These are phyloP conservation scores for Rhodofomes roseus DNA, from an alignment of 1,284 basidiomycete species.

Conservation along the genomic window DNA sequence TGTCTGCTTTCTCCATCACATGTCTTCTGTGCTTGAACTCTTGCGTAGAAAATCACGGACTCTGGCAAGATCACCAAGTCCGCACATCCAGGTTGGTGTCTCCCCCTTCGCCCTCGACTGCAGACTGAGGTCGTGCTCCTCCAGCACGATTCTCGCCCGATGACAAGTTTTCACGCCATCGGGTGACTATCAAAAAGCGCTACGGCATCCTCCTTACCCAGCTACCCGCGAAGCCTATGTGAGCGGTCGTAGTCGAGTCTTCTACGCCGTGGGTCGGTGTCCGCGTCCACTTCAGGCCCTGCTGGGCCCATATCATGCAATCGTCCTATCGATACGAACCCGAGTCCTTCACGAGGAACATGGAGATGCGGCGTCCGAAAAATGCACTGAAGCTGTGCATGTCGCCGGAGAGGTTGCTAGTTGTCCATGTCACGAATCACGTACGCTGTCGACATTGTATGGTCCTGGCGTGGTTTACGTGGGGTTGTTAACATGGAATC, in stretches of 20 bases:
- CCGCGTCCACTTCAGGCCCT: background rate
- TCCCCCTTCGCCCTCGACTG: background rate
- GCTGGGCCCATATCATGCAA: background rate
- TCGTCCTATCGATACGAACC: no score
- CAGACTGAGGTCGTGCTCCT: conserved; percentile 5
- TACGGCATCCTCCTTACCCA: conserved; percentile 85
- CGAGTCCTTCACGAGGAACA: no score
- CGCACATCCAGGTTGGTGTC: conserved; percentile 82
- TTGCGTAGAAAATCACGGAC: conserved; percentile 74
- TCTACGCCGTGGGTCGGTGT: background rate
- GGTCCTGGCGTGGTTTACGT: no score
- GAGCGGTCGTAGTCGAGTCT: conserved; percentile 15
- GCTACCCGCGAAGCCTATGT: conserved; percentile 85
- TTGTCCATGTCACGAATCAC: no score
- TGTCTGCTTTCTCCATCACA: conserved; percentile 16
- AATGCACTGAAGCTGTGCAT: no score
- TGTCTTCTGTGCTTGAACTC: background rate
- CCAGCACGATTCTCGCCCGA: conserved; percentile 96
- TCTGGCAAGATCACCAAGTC: conserved; percentile 85
- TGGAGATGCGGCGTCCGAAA: no score
- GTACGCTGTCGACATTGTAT: no score
- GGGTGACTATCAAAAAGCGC: conserved; percentile 93
- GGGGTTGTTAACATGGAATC: no score
- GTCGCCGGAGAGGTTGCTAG: no score
- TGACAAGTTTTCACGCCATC: conserved; percentile 95